phyloP scores from a whole-genome alignment of 2,329 filamentous ascomycete species.

The Coleophoma cylindrospora region DNA sequence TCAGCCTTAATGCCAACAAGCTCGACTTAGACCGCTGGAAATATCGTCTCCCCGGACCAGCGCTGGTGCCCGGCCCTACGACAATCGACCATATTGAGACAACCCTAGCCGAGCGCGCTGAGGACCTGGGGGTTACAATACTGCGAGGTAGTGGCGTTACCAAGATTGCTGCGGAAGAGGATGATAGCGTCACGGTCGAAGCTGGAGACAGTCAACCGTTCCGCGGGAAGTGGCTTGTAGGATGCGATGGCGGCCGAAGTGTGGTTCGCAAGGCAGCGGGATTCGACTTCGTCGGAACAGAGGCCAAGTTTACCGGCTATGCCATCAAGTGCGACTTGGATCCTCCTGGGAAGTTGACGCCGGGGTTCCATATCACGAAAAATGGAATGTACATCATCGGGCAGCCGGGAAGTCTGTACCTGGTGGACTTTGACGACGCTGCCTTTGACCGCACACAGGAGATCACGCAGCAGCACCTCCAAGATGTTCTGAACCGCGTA shows the following conservation, averaged over 20 bases:
- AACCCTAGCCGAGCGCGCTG: neutral
- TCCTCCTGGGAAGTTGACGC: neutral
- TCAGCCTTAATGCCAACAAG: neutral
- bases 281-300: neutral
- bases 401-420: neutral
- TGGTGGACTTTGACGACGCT: slow-evolving; percentile 15
- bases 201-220: neutral
- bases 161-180: neutral
- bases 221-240: neutral
- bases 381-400: neutral
- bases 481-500: slow-evolving; percentile 14
- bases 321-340: neutral
- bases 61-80: neutral
- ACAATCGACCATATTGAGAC: neutral
- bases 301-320: neutral
- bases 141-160: neutral
- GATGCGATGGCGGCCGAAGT: neutral
- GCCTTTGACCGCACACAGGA: slow-evolving; percentile 14
- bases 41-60: neutral
- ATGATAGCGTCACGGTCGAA: neutral
- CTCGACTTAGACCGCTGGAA: neutral
- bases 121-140: neutral
- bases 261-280: neutral
- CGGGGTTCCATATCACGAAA: neutral
- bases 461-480: slow-evolving; percentile 14